phyloP scores from a whole-genome alignment of 2,329 filamentous ascomycete species.

The Fusarium poae region DNA sequence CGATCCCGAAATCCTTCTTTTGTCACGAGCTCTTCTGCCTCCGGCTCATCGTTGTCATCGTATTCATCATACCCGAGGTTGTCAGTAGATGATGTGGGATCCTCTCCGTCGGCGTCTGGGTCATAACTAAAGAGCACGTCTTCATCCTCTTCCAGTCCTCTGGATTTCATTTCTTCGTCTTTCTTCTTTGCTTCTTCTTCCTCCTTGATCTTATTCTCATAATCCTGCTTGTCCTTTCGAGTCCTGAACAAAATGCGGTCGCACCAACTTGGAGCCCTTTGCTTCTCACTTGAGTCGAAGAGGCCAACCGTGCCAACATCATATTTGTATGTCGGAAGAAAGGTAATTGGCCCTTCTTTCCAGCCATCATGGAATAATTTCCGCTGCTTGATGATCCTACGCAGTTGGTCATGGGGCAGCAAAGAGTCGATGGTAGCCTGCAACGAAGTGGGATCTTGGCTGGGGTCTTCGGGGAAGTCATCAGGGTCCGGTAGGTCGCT shows the following conservation, averaged over 20 bases:
- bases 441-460: conserved; percentile 85
- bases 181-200: conserved; percentile 75
- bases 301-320: conserved; percentile 92
- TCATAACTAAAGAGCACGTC: conserved; percentile 91
- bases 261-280: conserved; percentile 94
- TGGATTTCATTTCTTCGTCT: conserved; percentile 87
- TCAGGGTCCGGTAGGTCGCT: conserved; percentile 70
- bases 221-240: conserved; percentile 74
- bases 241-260: conserved; percentile 92
- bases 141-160: conserved; percentile 85
- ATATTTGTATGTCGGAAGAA: conserved; percentile 97
- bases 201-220: conserved; percentile 73
- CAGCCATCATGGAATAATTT: conserved; percentile 92
- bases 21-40: conserved; percentile 64
- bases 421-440: conserved; percentile 90
- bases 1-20: conserved; percentile 70
- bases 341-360: conserved; percentile 88
- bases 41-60: conserved; percentile 61
- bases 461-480: conserved; percentile 75
- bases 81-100: conserved; percentile 49
- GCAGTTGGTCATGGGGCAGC: conserved; percentile 89
- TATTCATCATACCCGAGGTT: conserved; percentile 72
- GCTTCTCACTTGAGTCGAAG: conserved; percentile 97
- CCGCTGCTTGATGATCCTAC: conserved; percentile 76
- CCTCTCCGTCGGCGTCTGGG: conserved; percentile 78